Percentiles rank a stretch among this genome's conserved stretches.
These are phyloP conservation scores for Scheffersomyces cryptocercus DNA, from an alignment of 1,139 yeast genomes.

Conservation along the genomic window DNA sequence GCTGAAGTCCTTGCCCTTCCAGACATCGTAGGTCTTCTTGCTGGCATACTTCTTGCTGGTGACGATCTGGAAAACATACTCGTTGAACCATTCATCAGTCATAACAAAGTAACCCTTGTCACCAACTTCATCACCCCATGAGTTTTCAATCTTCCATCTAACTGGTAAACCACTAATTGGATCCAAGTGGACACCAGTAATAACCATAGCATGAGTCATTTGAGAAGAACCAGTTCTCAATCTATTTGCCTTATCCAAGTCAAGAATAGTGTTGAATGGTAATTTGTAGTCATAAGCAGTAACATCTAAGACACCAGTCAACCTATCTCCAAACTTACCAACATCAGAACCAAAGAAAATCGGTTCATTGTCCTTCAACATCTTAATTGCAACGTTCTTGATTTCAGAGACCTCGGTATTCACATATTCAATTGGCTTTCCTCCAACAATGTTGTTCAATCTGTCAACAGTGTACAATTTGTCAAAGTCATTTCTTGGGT, in stretches of 20 bases:
- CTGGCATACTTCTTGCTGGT: constrained; percentile 55
- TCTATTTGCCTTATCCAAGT: constrained; percentile 54
- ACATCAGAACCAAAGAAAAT: constrained; percentile 87
- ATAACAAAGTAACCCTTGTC: constrained; percentile 73
- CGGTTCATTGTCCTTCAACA: constrained; percentile 71
- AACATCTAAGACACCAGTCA: constrained; percentile 68
- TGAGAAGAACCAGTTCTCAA: constrained; percentile 54
- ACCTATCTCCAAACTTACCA: constrained; percentile 64
- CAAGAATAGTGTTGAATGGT: constrained; percentile 57
- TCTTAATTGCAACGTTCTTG: constrained; percentile 60
- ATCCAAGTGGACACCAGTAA: constrained; percentile 67
- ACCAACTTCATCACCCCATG: constrained; percentile 82
- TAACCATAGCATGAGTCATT: constrained; percentile 89
- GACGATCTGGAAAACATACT: constrained; percentile 82
- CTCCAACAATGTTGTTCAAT: constrained; percentile 69
- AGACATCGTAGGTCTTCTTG: constrained; percentile 44
- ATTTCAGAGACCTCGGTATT: constrained; percentile 62
- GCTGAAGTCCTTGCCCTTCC: constrained; percentile 53
- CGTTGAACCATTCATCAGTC: constrained; percentile 83
- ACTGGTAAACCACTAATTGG: constrained; percentile 47
- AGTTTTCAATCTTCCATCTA: constrained; percentile 82
- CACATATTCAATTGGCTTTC: constrained; percentile 66
- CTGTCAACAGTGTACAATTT: constrained; percentile 68
- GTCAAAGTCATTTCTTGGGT: constrained; percentile 72
- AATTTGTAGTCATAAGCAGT: constrained; percentile 66